Evolutionary conservation across 1,139 yeast genomes (phyloP).

Genomic region (Petasospora fabianii): DNA sequence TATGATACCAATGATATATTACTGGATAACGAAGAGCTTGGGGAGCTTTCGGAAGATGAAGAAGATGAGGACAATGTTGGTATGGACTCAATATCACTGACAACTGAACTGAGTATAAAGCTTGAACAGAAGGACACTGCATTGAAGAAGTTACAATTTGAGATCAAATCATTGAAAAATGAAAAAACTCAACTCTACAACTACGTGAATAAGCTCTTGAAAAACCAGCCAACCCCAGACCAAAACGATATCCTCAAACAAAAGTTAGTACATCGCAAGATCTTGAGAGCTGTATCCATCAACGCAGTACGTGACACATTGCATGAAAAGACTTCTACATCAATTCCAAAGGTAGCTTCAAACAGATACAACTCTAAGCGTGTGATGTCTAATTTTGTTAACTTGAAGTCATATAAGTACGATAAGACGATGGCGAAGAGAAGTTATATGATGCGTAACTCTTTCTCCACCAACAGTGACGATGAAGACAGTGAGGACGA

Average conservation of each 20-base stretch:
- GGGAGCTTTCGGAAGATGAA: slow-evolving; percentile 2
- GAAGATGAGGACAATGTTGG: slow-evolving; percentile 1
- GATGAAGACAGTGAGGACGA: slow-evolving; percentile 8
- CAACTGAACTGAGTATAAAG: slow-evolving; percentile 15
- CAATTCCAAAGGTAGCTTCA: neutral
- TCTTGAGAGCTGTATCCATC: slow-evolving; percentile 21
- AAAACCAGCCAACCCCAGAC: slow-evolving; percentile 15
- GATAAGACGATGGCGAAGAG: neutral
- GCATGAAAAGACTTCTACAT: neutral
- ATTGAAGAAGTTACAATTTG: slow-evolving; percentile 17
- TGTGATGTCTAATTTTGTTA: slow-evolving; percentile 17
- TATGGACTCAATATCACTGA: slow-evolving; percentile 12
- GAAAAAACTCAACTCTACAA: slow-evolving; percentile 25
- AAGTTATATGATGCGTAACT: neutral
- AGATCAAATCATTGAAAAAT: slow-evolving; percentile 20
- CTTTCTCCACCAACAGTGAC: slow-evolving; percentile 10
- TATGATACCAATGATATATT: slow-evolving; percentile 6
- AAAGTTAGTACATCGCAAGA: slow-evolving; percentile 24
- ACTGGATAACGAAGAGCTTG: slow-evolving; percentile 2
- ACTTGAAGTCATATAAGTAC: slow-evolving; percentile 13
- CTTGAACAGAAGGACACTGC: slow-evolving; percentile 14
- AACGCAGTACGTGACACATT: slow-evolving; percentile 1
- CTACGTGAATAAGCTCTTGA: slow-evolving; percentile 24
- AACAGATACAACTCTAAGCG: slow-evolving; percentile 9
- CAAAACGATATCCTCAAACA: slow-evolving; percentile 24